Evolutionary conservation across 441 rosid genomes (phyloP), one percentile per base, ranked within the genome.

Genomic region (Mallotus repandus): DNA sequence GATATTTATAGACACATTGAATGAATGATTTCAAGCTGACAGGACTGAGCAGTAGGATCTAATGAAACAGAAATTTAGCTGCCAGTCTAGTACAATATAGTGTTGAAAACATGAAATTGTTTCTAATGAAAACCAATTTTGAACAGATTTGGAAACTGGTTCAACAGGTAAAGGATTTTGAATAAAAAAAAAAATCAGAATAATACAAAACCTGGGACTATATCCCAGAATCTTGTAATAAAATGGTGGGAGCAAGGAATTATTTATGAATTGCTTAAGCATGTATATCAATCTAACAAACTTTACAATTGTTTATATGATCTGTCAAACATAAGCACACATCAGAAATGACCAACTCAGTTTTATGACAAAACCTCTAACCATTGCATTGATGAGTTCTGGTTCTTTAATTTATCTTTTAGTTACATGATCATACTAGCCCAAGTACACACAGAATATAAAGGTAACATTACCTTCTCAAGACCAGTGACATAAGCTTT

Each of bases 401-500:
- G 10, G 9, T 41, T 41, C 25, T 18, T 61, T 41, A 49, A 63
- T 14, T 38, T 1, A 18, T 38, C n/a, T 60, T 15, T 13, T 29
- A 57, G 1, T 55, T n/a, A 25, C 29, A 25, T 25, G 2, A 25
- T 25, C 29, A 0, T 25, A 25, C 29, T 25, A 25, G 29, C 1
- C 29, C 29, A 25, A 25, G 29, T 25, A 25, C 29, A 25, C 29
- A 25, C 29, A 25, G 29, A 2, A 25, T 25, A 25, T 25, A 25
- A 68, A 72, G 71, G 64, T 29, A 21, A 49, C 60, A 59, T 68
- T 82, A 94, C 99, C 97, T 88, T 89, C 79, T 91, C 97, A n/a
- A 94, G 94, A 48, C 98, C 94, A n/a, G 82, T 69, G 63, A 94
- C 88, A 82, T 94, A 92, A 78, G 97, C 89, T 82, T 81, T 88